phyloP scores from a whole-genome alignment of 768 basidiomycete genomes.

The Boletus rubroflammeus region DNA sequence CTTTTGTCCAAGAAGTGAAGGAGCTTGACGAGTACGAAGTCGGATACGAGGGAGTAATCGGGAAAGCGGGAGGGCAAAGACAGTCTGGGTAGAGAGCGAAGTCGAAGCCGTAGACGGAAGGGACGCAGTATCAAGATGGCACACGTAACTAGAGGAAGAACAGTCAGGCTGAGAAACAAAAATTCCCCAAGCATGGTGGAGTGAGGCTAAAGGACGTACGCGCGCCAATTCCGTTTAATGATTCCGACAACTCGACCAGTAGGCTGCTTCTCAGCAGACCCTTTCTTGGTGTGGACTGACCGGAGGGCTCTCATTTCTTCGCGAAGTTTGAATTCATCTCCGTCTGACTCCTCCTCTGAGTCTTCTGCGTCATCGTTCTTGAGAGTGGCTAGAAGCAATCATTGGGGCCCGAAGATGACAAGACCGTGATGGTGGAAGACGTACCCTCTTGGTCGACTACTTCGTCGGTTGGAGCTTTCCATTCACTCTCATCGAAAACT shows the following conservation, averaged over 20 bases:
- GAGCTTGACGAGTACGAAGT: constrained; percentile 91
- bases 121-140: constrained; percentile 89
- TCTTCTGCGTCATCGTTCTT: constrained; percentile 86
- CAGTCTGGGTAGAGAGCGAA: constrained; percentile 82
- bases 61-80: constrained; percentile 93
- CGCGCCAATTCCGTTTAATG: constrained; percentile 93
- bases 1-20: constrained; percentile 83
- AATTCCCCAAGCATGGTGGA: not conserved
- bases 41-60: constrained; percentile 90
- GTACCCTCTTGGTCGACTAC: constrained; percentile 91
- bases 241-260: constrained; percentile 91
- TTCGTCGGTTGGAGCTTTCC: constrained; percentile 90
- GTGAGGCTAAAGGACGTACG: constrained; percentile 48
- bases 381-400: constrained; percentile 53
- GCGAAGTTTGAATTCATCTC: constrained; percentile 34
- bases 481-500: constrained; percentile 80
- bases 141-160: constrained; percentile 65
- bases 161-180: not conserved
- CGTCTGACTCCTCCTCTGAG: constrained; percentile 57
- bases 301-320: constrained; percentile 43
- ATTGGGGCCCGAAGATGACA: not conserved
- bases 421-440: constrained; percentile 17
- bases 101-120: constrained; percentile 74
- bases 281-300: constrained; percentile 22
- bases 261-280: constrained; percentile 67